These are phyloP conservation scores for Huntiella bhutanensis DNA, from an alignment of 2,329 filamentous ascomycete species.

Conservation along the genomic window DNA sequence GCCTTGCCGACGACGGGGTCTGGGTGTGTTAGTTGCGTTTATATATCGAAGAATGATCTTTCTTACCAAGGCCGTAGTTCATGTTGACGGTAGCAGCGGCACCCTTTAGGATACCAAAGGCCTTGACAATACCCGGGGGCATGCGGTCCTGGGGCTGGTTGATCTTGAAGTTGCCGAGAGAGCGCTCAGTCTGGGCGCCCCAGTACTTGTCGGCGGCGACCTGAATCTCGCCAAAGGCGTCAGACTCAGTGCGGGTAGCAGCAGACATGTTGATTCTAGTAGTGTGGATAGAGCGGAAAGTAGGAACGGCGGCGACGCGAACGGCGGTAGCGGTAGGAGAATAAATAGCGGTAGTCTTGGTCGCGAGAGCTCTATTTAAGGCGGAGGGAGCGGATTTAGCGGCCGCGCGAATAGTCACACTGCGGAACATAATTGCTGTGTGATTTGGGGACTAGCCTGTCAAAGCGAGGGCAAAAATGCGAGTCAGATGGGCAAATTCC, in stretches of 20 bases:
- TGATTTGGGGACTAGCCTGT: constrained; percentile 6
- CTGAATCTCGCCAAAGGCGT: constrained; percentile 95
- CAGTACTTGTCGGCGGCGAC: constrained; percentile 89
- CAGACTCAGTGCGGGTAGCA: constrained; percentile 63
- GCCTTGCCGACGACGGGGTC: constrained; percentile 80
- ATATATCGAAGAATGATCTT: background rate
- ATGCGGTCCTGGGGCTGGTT: constrained; percentile 98
- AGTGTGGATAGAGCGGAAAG: constrained; percentile 21
- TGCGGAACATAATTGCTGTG: constrained; percentile 11
- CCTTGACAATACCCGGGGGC: constrained; percentile 78
- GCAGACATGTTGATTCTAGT: constrained; percentile 26
- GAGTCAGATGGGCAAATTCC: constrained; percentile 3
- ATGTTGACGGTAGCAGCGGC: constrained; percentile 93
- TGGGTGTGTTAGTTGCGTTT: constrained; percentile 19
- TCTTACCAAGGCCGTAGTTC: constrained; percentile 66
- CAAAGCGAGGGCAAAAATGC: constrained; percentile 6
- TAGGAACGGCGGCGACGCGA: constrained; percentile 4
- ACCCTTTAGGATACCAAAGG: constrained; percentile 94
- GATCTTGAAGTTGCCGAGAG: constrained; percentile 94
- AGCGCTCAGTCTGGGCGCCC: constrained; percentile 94
- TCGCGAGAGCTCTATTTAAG: background rate
- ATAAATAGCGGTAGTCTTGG: constrained; percentile 2
- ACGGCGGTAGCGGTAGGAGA: background rate
- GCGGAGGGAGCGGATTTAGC: constrained; percentile 3
- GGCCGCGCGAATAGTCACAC: constrained; percentile 8